phyloP scores from a whole-genome alignment of 345 rosid genomes.

The Erodium maritimum region DNA sequence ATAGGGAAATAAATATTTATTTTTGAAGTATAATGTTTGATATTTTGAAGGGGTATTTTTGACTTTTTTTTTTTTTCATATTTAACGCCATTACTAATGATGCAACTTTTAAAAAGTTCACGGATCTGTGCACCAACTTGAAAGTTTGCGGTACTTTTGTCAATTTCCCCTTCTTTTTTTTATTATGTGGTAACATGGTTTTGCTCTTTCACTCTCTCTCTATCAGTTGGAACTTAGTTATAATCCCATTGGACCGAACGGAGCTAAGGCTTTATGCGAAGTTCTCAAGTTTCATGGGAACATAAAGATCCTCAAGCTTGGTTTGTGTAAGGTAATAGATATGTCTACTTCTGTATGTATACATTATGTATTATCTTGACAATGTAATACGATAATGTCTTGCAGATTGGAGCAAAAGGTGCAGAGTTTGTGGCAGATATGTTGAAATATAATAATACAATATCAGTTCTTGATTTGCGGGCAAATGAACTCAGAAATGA shows the following conservation, averaged over 20 bases:
- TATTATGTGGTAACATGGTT: slow-evolving; percentile 4
- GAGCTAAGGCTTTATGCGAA: slow-evolving; percentile 73
- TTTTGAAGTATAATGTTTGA: no score
- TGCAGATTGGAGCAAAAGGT: slow-evolving; percentile 85
- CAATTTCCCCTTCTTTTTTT: no score
- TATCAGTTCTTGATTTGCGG: slow-evolving; percentile 73
- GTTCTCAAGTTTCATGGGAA: slow-evolving; percentile 91
- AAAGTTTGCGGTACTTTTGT: no score
- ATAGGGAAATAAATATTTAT: no score
- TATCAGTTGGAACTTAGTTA: slow-evolving; percentile 79
- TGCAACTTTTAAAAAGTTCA: no score
- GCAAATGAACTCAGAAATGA: slow-evolving; percentile 93
- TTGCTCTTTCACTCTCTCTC: not conserved
- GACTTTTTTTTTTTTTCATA: no score
- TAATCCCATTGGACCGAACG: slow-evolving; percentile 86
- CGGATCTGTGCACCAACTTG: no score
- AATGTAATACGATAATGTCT: slow-evolving; percentile 8
- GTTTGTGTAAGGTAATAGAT: slow-evolving; percentile 84
- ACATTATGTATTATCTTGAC: not conserved
- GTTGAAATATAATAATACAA: slow-evolving; percentile 74
- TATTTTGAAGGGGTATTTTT: no score
- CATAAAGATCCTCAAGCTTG: slow-evolving; percentile 74
- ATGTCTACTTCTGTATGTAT: not conserved
- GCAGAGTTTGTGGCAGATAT: slow-evolving; percentile 75
- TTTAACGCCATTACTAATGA: no score